Evolutionary conservation across 352 stramenopile genomes (phyloP).

Genomic region (Albugo candida): DNA sequence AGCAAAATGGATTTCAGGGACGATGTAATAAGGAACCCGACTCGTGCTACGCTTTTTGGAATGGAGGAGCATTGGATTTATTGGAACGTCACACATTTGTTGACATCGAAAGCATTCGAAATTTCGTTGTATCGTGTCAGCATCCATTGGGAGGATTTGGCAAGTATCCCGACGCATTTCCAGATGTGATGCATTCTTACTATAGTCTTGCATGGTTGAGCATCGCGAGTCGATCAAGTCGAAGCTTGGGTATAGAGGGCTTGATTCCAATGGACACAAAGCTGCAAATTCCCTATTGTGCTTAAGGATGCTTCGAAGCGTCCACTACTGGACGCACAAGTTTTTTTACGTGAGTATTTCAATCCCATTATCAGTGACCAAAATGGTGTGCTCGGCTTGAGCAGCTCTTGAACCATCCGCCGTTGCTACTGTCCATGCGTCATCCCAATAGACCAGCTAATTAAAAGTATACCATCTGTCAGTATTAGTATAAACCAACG

Average conservation of each 20-base stretch:
- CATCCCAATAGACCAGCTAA: conserved; percentile 82
- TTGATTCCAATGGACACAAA: conserved; percentile 41
- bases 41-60: conserved; percentile 86
- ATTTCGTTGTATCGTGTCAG: conserved; percentile 76
- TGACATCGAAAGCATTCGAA: conserved; percentile 34
- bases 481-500: not conserved
- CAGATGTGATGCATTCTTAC: conserved; percentile 85
- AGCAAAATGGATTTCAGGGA: conserved; percentile 75
- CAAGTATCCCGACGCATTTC: conserved; percentile 36
- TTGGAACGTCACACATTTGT: conserved; percentile 63
- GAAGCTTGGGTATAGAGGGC: not conserved
- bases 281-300: conserved; percentile 47
- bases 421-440: conserved; percentile 94
- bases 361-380: conserved; percentile 88
- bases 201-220: conserved; percentile 81
- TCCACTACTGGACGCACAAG: too few species aligned
- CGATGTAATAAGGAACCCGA: conserved; percentile 81
- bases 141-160: conserved; percentile 66
- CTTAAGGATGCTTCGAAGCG: too few species aligned
- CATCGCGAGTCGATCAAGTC: conserved; percentile 26
- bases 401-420: conserved; percentile 83
- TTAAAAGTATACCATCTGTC: not conserved
- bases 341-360: conserved; percentile 82
- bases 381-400: conserved; percentile 96
- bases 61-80: conserved; percentile 72